Percentiles rank a stretch among this genome's conserved stretches.
These are phyloP conservation scores for Termitomyces sp. DNA, from an alignment of 1,284 basidiomycete species.

Conservation along the genomic window DNA sequence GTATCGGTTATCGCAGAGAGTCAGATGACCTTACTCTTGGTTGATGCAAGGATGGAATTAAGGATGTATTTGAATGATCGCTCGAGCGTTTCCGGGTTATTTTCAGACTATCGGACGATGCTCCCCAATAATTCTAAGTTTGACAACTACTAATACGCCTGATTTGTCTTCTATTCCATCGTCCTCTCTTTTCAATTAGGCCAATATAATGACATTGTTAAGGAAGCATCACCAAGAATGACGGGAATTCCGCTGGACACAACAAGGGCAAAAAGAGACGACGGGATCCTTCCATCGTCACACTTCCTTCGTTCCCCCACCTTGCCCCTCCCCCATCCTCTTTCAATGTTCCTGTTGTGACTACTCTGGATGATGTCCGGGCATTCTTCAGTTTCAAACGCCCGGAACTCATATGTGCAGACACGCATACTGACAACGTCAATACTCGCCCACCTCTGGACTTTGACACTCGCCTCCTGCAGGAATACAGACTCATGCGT, in stretches of 20 bases:
- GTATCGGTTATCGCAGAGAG: too few relatives aligned
- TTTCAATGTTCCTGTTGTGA: neutral
- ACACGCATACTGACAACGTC: neutral
- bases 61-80: neutral
- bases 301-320: neutral
- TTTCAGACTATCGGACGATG: neutral
- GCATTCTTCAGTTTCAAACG: neutral
- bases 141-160: neutral
- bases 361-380: neutral
- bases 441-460: neutral
- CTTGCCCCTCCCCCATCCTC: neutral
- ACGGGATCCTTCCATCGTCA: neutral
- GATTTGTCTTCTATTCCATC: neutral
- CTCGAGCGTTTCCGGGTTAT: neutral
- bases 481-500: neutral
- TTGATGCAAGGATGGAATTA: neutral
- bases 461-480: neutral
- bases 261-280: neutral
- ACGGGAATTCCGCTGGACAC: neutral
- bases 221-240: neutral
- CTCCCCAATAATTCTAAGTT: neutral
- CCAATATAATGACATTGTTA: neutral
- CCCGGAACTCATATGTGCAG: neutral
- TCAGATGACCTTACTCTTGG: too few relatives aligned
- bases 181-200: too few relatives aligned